A percentile compares a stretch with the other conserved stretches of the same genome.
Evolutionary conservation across 306 rosid species (phyloP).

Genomic region (Quercus agrifolia): DNA sequence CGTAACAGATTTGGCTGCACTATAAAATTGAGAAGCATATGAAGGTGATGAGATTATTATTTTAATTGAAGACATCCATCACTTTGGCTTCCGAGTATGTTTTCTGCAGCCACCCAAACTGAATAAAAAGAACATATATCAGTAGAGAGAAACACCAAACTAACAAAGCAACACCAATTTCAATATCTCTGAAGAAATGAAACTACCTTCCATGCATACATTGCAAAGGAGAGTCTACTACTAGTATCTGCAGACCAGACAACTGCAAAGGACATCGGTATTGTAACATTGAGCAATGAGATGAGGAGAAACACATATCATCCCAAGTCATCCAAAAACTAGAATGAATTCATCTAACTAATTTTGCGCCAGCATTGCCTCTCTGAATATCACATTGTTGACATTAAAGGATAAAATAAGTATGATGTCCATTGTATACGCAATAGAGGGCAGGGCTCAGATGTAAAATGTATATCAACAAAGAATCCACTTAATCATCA

Average conservation of each 20-base stretch:
- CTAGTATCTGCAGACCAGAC: conserved; percentile 87
- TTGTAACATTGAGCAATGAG: conserved; percentile 72
- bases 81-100: conserved; percentile 39
- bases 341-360: too few species aligned
- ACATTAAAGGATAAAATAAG: too few species aligned
- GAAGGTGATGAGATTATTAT: too few species aligned
- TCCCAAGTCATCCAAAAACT: too few species aligned
- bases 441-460: too few species aligned
- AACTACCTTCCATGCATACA: conserved; percentile 94
- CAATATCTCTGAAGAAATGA: neutral
- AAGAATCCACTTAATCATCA: too few species aligned
- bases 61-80: neutral
- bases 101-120: conserved; percentile 78
- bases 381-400: too few species aligned
- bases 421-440: too few species aligned
- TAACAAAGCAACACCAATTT: neutral
- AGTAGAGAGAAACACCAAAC: conserved; percentile 5
- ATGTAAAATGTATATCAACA: too few species aligned
- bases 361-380: too few species aligned
- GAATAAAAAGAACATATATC: conserved; percentile 21
- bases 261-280: conserved; percentile 91
- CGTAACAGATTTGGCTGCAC: too few species aligned
- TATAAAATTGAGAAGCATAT: too few species aligned
- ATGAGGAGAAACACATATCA: neutral
- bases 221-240: conserved; percentile 62